Evolutionary conservation across 192 early-diverging fungal genomes (phyloP).

Genomic region (Umbelopsis sp.): DNA sequence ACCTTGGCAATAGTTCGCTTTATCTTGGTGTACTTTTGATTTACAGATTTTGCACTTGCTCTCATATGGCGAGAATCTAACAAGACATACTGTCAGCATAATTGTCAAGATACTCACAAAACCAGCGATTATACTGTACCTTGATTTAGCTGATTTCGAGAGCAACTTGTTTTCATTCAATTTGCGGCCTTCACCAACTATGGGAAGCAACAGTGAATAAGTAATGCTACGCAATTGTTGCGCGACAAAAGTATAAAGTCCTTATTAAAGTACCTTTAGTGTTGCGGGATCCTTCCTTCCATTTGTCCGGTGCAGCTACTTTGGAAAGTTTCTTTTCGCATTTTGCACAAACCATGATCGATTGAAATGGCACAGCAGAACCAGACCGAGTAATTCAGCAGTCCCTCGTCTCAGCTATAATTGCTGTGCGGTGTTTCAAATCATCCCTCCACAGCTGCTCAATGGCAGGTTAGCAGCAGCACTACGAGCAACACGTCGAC

Average conservation of each 20-base stretch:
- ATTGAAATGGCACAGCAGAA: not conserved
- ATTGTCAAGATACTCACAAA: not conserved
- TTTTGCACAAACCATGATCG: conserved; percentile 54
- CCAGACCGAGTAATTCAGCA: no score
- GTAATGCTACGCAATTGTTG: not conserved
- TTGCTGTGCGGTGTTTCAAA: no score
- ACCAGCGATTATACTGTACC: conserved; percentile 26
- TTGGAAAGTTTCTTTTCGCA: conserved; percentile 66
- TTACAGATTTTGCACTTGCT: conserved; percentile 65
- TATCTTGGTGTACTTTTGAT: conserved; percentile 59
- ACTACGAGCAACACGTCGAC: no score
- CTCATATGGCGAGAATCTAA: conserved; percentile 59
- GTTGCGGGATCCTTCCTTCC: conserved; percentile 67
- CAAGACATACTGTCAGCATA: not conserved
- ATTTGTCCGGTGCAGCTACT: conserved; percentile 63
- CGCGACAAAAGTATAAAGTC: not conserved
- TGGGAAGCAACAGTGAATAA: not conserved
- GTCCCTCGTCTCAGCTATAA: not conserved
- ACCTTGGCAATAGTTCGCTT: conserved; percentile 67
- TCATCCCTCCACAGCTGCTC: no score
- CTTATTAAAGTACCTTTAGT: conserved; percentile 35
- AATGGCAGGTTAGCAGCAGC: no score
- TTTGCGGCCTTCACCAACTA: conserved; percentile 48
- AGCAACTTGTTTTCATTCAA: conserved; percentile 64
- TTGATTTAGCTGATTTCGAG: conserved; percentile 53